phyloP scores from a whole-genome alignment of 106 monocot genomes.

The Acorus calamus region DNA sequence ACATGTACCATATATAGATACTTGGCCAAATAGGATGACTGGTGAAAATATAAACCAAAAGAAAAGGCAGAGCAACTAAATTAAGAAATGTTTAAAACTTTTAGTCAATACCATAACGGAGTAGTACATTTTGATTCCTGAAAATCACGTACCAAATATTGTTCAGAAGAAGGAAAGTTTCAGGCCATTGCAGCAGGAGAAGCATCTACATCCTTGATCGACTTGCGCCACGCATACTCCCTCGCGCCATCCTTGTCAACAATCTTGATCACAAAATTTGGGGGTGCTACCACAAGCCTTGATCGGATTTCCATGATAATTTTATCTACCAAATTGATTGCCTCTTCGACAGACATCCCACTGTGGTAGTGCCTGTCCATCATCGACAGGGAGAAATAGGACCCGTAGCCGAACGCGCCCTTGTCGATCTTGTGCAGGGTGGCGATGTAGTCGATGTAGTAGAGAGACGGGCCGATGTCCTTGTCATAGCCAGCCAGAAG shows the following conservation, averaged over 20 bases:
- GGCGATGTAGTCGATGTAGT: constrained; percentile 88
- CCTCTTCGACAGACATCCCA: constrained; percentile 73
- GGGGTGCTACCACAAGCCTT: constrained; percentile 67
- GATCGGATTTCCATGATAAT: constrained; percentile 72
- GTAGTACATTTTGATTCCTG: too few species aligned
- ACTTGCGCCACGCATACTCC: constrained; percentile 80
- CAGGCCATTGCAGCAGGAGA: constrained; percentile 1
- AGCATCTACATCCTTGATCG: constrained; percentile 28
- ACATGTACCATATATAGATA: too few species aligned
- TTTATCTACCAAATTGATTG: constrained; percentile 66
- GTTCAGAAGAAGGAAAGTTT: too few species aligned
- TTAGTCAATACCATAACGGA: too few species aligned
- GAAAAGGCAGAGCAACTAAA: too few species aligned
- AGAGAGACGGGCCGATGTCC: constrained; percentile 71
- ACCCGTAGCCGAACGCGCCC: constrained; percentile 85
- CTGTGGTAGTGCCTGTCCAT: constrained; percentile 75
- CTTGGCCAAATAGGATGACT: too few species aligned
- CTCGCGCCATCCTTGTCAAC: constrained; percentile 85
- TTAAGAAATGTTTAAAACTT: too few species aligned
- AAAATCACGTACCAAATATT: too few species aligned
- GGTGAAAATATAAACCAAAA: too few species aligned
- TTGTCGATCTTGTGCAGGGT: constrained; percentile 92
- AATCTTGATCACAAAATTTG: constrained; percentile 88
- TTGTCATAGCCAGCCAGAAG: constrained; percentile 85
- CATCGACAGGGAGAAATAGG: constrained; percentile 59